Evolutionary conservation across 2,329 filamentous ascomycete genomes (phyloP).

Genomic region (Botrytis sinoallii): DNA sequence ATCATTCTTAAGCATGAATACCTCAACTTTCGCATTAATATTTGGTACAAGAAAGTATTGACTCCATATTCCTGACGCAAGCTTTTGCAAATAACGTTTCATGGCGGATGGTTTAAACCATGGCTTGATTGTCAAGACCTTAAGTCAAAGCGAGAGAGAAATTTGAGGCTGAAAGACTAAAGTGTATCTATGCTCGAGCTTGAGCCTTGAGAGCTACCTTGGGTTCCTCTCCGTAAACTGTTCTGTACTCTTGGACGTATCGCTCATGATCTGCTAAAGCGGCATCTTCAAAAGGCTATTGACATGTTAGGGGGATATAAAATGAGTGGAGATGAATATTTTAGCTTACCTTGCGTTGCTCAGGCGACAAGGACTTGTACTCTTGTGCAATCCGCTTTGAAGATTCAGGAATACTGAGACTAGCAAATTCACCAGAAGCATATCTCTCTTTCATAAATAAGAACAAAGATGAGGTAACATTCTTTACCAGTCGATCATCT

Average conservation of each 20-base stretch:
- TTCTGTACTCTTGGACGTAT: slow-evolving; percentile 28
- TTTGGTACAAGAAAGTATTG: not conserved
- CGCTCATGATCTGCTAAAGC: slow-evolving; percentile 29
- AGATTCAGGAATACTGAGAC: slow-evolving; percentile 43
- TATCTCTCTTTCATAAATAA: slow-evolving; percentile 46
- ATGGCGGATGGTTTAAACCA: not conserved
- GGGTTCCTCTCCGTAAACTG: slow-evolving; percentile 12
- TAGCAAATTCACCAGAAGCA: slow-evolving; percentile 49
- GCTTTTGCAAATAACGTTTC: not conserved
- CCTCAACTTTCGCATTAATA: not conserved
- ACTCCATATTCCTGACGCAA: not conserved
- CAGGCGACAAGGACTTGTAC: slow-evolving; percentile 46
- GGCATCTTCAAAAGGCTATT: slow-evolving; percentile 28
- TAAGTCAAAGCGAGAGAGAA: not conserved
- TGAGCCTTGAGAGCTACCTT: not conserved
- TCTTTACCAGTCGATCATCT: slow-evolving; percentile 54
- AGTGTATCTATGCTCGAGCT: not conserved
- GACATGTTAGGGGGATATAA: not conserved
- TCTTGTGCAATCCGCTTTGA: slow-evolving; percentile 44
- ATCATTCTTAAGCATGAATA: not conserved
- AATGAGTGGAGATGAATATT: not conserved
- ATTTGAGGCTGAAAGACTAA: not conserved
- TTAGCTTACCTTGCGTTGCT: slow-evolving; percentile 44
- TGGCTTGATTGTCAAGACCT: not conserved
- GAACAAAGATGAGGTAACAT: slow-evolving; percentile 40